phyloP scores from a whole-genome alignment of 2,329 filamentous ascomycete species.

The Colletotrichum truncatum region DNA sequence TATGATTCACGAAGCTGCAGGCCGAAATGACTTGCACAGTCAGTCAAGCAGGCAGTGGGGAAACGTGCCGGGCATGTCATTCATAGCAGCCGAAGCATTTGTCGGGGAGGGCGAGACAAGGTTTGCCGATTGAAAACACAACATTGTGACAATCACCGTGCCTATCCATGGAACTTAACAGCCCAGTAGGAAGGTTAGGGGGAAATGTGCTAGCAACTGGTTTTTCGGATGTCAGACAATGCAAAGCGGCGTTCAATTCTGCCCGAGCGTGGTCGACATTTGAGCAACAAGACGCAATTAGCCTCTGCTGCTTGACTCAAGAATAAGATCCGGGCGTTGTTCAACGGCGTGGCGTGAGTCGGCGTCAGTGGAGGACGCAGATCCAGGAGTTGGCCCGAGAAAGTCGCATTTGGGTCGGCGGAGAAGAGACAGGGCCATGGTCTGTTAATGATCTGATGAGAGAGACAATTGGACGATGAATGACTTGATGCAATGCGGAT shows the following conservation, averaged over 20 bases:
- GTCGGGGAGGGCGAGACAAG: not conserved
- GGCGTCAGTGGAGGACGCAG: not conserved
- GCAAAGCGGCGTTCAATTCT: not conserved
- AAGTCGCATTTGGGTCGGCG: not conserved
- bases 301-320: slow-evolving; percentile 10
- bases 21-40: not conserved
- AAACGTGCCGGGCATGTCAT: not conserved
- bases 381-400: slow-evolving; percentile 1
- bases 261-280: not conserved
- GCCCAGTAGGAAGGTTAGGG: not conserved
- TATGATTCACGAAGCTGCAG: not conserved
- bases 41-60: not conserved
- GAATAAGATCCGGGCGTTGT: not conserved
- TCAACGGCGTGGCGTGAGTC: slow-evolving; percentile 2
- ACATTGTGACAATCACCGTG: not conserved
- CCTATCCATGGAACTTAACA: slow-evolving; percentile 4
- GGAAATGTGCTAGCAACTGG: not conserved
- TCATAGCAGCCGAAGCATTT: not conserved
- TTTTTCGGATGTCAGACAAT: not conserved
- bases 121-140: not conserved
- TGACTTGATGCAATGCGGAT: slow-evolving; percentile 20
- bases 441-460: slow-evolving; percentile 9
- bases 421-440: slow-evolving; percentile 2
- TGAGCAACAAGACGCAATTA: not conserved
- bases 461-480: slow-evolving; percentile 13